Conservation (phyloP, 306 rosid species). For the Cucurbita argyrosperma region DNA sequence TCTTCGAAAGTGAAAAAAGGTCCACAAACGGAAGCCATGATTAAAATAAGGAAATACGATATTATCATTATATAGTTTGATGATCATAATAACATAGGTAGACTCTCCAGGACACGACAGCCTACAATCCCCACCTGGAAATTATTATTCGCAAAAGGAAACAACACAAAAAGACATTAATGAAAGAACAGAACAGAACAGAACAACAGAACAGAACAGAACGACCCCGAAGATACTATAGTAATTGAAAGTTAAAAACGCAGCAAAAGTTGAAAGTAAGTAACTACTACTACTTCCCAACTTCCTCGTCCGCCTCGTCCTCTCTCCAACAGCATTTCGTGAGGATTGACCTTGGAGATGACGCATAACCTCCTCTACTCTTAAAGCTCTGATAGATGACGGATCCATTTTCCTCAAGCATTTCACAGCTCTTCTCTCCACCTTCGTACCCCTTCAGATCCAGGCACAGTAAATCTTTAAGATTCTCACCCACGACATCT, state of each 20-base stretch:
- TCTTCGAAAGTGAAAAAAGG: no score
- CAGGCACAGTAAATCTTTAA: conserved; percentile 23
- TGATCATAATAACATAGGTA: no score
- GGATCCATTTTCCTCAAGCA: conserved; percentile 45
- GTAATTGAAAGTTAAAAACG: background rate
- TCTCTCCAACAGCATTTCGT: conserved; percentile 74
- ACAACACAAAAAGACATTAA: background rate
- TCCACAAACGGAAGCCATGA: no score
- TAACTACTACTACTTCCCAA: background rate
- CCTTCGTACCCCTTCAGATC: conserved; percentile 38
- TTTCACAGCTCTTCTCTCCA: conserved; percentile 32
- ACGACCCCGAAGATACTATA: background rate
- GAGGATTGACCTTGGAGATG: conserved; percentile 63
- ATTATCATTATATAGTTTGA: no score
- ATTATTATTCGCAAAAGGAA: background rate
- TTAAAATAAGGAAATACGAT: no score
- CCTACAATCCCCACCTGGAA: background rate
- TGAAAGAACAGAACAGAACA: background rate
- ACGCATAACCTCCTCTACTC: conserved; percentile 22
- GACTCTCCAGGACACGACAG: no score
- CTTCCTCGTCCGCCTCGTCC: conserved; percentile 53
- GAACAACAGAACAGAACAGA: background rate
- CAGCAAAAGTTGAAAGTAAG: background rate
- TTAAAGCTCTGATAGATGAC: conserved; percentile 34
- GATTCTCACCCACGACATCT: conserved; percentile 14